Conservation (phyloP, 2,329 filamentous ascomycete species). For the Chaetomiaceae sp. region DNA sequence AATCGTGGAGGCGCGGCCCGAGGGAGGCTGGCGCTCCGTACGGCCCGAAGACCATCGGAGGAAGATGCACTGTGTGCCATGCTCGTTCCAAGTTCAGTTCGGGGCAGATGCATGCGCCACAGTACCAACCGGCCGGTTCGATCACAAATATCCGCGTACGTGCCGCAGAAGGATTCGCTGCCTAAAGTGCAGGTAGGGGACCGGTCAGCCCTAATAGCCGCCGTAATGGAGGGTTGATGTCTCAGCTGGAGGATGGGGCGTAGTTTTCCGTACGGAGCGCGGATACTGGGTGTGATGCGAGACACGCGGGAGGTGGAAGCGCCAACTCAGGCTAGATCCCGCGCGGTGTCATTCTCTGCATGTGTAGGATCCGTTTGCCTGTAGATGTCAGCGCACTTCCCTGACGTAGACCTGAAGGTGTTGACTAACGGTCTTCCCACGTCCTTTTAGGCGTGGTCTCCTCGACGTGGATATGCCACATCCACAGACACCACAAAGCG, state of each 20-base stretch:
- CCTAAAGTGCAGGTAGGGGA: too few species aligned
- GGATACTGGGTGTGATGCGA: too few species aligned
- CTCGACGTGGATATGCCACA: constrained; percentile 17
- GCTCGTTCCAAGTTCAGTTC: neutral
- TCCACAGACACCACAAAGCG: constrained; percentile 22
- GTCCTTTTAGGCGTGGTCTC: neutral
- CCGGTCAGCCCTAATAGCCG: too few species aligned
- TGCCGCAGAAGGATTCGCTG: too few species aligned
- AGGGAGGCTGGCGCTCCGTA: neutral
- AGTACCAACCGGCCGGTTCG: neutral
- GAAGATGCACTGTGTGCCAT: neutral
- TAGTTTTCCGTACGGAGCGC: too few species aligned
- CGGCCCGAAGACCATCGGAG: neutral
- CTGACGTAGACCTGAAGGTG: neutral
- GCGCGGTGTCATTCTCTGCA: neutral
- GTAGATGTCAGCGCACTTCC: neutral
- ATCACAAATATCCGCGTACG: too few species aligned
- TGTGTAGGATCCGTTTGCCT: constrained; percentile 7
- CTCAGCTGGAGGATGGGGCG: too few species aligned
- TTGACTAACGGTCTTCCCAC: constrained; percentile 14
- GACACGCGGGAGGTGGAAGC: too few species aligned
- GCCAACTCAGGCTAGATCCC: too few species aligned
- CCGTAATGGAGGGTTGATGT: too few species aligned
- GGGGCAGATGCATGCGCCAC: neutral
- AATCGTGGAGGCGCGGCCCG: neutral